Conservation (phyloP, 2,329 filamentous ascomycete species). For the Alternaria viburni region DNA sequence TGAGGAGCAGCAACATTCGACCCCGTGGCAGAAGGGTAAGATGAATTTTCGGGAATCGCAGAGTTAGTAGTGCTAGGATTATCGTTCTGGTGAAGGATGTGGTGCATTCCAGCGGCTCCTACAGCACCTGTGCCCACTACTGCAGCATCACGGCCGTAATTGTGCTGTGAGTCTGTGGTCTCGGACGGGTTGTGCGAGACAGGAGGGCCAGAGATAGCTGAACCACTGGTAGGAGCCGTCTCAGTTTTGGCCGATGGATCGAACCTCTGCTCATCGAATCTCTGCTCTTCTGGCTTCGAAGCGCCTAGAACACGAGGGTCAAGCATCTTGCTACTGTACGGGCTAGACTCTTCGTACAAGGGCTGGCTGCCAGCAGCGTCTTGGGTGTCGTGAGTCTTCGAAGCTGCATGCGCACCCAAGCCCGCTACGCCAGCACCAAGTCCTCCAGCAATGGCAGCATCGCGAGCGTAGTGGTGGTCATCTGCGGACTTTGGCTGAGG, state of each 20-base stretch:
- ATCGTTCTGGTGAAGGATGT: background rate
- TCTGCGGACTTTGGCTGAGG: conserved; percentile 21
- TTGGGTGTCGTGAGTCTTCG: conserved; percentile 20
- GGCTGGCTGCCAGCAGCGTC: conserved; percentile 12
- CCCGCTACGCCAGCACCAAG: conserved; percentile 32
- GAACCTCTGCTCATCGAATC: conserved; percentile 26
- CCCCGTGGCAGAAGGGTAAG: background rate
- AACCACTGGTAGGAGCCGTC: background rate
- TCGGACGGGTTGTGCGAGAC: conserved; percentile 5
- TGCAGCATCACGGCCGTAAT: conserved; percentile 30
- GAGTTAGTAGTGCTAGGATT: conserved; percentile 6
- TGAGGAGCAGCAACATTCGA: background rate
- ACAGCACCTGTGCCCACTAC: background rate
- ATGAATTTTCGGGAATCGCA: background rate
- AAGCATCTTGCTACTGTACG: conserved; percentile 33
- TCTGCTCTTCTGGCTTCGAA: conserved; percentile 23
- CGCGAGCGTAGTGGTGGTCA: conserved; percentile 33
- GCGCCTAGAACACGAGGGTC: conserved; percentile 37
- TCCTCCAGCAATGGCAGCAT: conserved; percentile 36
- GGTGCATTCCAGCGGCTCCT: background rate
- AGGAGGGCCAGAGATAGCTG: conserved; percentile 16
- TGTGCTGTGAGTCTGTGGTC: conserved; percentile 22
- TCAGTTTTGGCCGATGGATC: conserved; percentile 22
- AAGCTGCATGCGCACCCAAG: conserved; percentile 24
- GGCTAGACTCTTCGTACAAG: conserved; percentile 27